These are phyloP conservation scores for Colletotrichum viniferum DNA, from an alignment of 2,329 filamentous ascomycete species.

Conservation along the genomic window DNA sequence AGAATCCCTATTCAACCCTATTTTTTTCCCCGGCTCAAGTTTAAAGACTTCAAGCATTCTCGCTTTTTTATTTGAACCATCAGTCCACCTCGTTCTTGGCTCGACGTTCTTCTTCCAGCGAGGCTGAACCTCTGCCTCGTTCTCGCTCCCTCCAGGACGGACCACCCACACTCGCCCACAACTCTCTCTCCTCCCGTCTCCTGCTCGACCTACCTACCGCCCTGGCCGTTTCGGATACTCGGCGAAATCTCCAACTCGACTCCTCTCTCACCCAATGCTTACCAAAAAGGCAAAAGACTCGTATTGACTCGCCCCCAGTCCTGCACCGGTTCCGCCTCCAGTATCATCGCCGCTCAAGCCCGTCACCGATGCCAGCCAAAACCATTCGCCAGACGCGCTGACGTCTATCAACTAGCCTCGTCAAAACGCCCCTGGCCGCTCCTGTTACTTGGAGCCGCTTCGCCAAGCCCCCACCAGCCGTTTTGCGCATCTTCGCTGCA, in stretches of 20 bases:
- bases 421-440: neutral
- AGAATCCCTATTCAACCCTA: slow-evolving; percentile 12
- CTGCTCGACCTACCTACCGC: neutral
- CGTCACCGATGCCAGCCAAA: neutral
- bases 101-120: slow-evolving; percentile 5
- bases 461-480: neutral
- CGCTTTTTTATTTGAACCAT: neutral
- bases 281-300: neutral
- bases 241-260: neutral
- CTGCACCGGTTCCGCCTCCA: slow-evolving; percentile 9
- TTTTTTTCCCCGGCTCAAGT: slow-evolving; percentile 10
- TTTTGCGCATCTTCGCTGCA: neutral
- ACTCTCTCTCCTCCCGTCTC: neutral
- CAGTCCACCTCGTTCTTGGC: slow-evolving; percentile 11
- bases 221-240: slow-evolving; percentile 7
- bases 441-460: neutral
- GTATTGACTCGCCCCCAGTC: neutral
- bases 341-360: slow-evolving; percentile 14
- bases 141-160: neutral
- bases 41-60: slow-evolving; percentile 16
- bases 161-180: neutral
- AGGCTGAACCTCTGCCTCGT: slow-evolving; percentile 17
- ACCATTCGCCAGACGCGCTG: neutral
- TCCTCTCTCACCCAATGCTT: neutral
- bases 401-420: neutral